Base-by-base conservation (phyloP, 257 asterid species). In the Nemophila menziesii region DNA sequence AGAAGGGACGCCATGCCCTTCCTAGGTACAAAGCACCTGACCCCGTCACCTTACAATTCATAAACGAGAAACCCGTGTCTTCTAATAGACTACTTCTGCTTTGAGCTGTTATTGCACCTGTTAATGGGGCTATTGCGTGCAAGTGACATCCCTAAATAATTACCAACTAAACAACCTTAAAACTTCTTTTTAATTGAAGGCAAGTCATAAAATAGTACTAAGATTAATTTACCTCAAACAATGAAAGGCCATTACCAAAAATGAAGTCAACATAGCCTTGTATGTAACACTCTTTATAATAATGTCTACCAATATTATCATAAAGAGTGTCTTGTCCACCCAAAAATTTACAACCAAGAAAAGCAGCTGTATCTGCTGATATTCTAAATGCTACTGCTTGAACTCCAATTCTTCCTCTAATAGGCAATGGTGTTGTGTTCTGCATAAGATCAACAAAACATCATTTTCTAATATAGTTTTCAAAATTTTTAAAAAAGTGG, bases 1-100 rank as follows among this genome's bases (percentile, higher is more conserved):
- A 89, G 48, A 89, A 89, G 2, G 98, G 93, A 4, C 95, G 93
- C 95, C 98, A 89, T 11, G 98, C 98, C 77, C 98, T 70, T 39
- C 98, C 98, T 0, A 89, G 79, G 85, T 75, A 89, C 44, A 89
- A 66, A 12, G 90, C 90, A 4, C 95, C 95, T 4, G 98, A 83
- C 0, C 98, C 98, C 18, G 94, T 89, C 45, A 89, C 95, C 66
- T 65, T 78, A 53, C 98, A 89, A 56, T 76, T 80, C 13, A 84
- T 85, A 33, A 89, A 89, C 2, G 93, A 75, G 18, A 89, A 89
- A 0, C 98, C 98, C 0, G 77, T 78, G 73, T 72, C 92, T 1
- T 89, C 92, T 23, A 84, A 50, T 33, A 80, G 58, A 57, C 93
- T 89, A 22, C 67, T 71, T 33, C 95, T 64, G 23, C 86, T 90